Evolutionary conservation across 129 eudicot species (phyloP).

Genomic region (Flaveria bidentis): DNA sequence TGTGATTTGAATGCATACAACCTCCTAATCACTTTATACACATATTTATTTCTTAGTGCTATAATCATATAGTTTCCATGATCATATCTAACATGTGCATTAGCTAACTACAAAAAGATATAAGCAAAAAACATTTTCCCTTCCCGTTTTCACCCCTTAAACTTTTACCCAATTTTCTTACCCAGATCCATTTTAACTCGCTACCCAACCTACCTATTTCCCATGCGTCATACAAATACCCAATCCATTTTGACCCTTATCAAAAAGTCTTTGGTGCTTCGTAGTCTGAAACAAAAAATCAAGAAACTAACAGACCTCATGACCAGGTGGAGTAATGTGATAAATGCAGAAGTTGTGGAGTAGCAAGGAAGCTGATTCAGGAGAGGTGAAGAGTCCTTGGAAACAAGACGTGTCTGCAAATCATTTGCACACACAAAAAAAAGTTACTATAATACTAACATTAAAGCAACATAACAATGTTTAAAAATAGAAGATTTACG

Average conservation of each 20-base stretch:
- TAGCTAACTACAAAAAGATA: too few relatives aligned
- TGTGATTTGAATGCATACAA: conserved; percentile 2
- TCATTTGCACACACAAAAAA: conserved; percentile 5
- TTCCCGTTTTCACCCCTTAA: too few relatives aligned
- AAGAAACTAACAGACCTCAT: conserved; percentile 69
- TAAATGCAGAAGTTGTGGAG: conserved; percentile 94
- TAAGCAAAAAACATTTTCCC: too few relatives aligned
- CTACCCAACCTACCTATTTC: too few relatives aligned
- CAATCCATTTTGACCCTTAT: too few relatives aligned
- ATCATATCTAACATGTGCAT: too few relatives aligned
- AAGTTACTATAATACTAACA: not conserved
- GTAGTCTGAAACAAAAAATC: conserved; percentile 8
- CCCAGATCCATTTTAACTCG: too few relatives aligned
- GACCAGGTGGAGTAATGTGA: conserved; percentile 98
- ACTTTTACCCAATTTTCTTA: too few relatives aligned
- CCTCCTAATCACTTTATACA: too few relatives aligned
- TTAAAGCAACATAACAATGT: not conserved
- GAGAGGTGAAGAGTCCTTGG: conserved; percentile 87
- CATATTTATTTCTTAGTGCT: too few relatives aligned
- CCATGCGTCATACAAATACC: too few relatives aligned
- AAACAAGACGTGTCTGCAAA: conserved; percentile 85
- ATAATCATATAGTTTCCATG: too few relatives aligned
- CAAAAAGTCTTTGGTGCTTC: conserved; percentile 6
- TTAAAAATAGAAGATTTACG: conserved; percentile 46
- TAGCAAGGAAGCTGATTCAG: conserved; percentile 90